Conservation (phyloP, 148 eudicot genomes). For the Vaccinium myrtillus region DNA sequence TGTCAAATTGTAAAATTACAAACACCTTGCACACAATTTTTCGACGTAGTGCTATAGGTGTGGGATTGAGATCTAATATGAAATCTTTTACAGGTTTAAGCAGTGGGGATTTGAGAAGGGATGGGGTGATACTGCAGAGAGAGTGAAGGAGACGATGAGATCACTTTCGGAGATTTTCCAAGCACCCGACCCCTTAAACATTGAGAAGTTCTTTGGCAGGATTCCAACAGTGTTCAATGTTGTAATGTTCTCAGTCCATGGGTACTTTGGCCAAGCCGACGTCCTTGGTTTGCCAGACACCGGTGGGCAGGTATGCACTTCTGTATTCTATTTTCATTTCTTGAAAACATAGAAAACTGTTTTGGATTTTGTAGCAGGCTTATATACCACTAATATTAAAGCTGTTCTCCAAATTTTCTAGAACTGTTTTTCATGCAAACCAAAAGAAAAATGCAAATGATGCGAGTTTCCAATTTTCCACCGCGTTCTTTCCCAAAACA, state of each 20-base stretch:
- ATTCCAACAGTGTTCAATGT: constrained; percentile 72
- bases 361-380: background rate
- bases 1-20: background rate
- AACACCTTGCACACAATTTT: background rate
- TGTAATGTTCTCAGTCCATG: constrained; percentile 87
- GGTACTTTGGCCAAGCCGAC: constrained; percentile 87
- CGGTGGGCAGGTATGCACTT: constrained; percentile 80
- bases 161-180: constrained; percentile 80
- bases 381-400: too few species aligned
- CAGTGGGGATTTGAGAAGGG: constrained; percentile 98
- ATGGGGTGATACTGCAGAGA: constrained; percentile 82
- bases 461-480: too few species aligned
- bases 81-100: constrained; percentile 50
- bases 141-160: constrained; percentile 75
- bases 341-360: background rate
- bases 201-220: constrained; percentile 64
- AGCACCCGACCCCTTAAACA: constrained; percentile 76
- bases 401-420: too few species aligned
- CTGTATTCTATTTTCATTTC: background rate
- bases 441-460: too few species aligned
- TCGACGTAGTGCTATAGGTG: background rate
- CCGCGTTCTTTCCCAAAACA: background rate
- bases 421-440: too few species aligned
- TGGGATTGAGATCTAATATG: background rate
- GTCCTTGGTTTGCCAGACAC: constrained; percentile 98